phyloP scores from a whole-genome alignment of 352 stramenopile species.

The Globisporangium uncinulatum region DNA sequence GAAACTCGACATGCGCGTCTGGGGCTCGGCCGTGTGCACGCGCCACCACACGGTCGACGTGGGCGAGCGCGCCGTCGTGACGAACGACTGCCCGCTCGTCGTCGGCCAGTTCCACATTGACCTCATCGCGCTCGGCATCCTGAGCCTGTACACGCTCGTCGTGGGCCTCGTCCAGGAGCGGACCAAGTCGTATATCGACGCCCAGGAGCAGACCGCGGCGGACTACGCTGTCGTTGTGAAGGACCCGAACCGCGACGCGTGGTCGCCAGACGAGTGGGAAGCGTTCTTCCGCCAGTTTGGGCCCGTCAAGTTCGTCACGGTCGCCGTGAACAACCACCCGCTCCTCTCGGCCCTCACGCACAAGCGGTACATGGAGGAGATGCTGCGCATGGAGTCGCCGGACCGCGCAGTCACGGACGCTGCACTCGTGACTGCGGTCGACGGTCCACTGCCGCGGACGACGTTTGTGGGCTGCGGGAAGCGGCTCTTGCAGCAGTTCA shows the following conservation, averaged over 20 bases:
- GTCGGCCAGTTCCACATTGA: conserved; percentile 52
- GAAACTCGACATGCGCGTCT: conserved; percentile 41
- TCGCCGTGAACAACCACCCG: conserved; percentile 51
- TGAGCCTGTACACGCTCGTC: conserved; percentile 43
- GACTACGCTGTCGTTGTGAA: conserved; percentile 74
- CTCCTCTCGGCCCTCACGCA: conserved; percentile 52
- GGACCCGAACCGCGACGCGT: conserved; percentile 61
- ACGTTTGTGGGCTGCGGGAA: conserved; percentile 16
- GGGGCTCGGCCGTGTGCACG: conserved; percentile 56
- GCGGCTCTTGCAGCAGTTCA: conserved; percentile 31
- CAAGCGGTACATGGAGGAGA: conserved; percentile 64
- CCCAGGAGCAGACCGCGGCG: conserved; percentile 53
- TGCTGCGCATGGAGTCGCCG: conserved; percentile 60
- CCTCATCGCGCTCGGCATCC: conserved; percentile 40
- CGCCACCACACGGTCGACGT: conserved; percentile 17
- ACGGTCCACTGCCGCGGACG: conserved; percentile 17
- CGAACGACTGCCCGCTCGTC: conserved; percentile 51
- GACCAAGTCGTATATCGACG: conserved; percentile 40
- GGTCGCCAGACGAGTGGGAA: conserved; percentile 61
- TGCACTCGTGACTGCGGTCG: conserved; percentile 34
- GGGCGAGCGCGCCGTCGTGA: neutral
- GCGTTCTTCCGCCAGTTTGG: conserved; percentile 69
- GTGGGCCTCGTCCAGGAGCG: conserved; percentile 33
- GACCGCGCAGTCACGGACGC: conserved; percentile 21
- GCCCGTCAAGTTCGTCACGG: conserved; percentile 61